Base-by-base conservation (phyloP, 495 filamentous ascomycete species). In the Neurospora sp. region DNA sequence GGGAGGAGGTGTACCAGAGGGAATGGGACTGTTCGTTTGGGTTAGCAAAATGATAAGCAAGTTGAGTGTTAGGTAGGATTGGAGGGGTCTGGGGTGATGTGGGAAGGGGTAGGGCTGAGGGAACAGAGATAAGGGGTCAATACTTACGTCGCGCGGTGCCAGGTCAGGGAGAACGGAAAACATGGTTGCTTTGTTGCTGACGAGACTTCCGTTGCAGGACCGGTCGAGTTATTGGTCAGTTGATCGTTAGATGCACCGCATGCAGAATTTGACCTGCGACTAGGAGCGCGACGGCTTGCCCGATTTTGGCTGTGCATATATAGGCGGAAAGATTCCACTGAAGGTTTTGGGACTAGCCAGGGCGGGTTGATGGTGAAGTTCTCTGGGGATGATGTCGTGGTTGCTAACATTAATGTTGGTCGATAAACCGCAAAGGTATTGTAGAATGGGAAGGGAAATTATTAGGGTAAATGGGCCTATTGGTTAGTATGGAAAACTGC, bases 111-210 rank as follows among this genome's bases (percentile, higher is more conserved):
- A 40, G 19, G 6, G 28, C 39, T 42, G 37, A 62, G n/a, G 43
- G 36, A 71, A 28, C 34, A 36, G 40, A 34, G 28, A 11, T 21
- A 48, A 39, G 19, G 37, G 38, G 34, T 42, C 48, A 45, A n/a
- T 28, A 82, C 88, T 78, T 87, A 93, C 92, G 75, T 93, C 90
- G 76, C 88, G 90, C 31, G 92, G 91, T 43, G 87, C 85, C 73
- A 94, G 86, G 74, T 89, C 87, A 11, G 92, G 92, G n/a, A 94
- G 87, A 39, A 92, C 87, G 42, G 89, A 86, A 77, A 92, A 87
- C 87, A 88, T 92, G 71, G 73, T 82, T 69, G 74, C 73, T 73
- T 69, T 76, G 71, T 72, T 34, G 28, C 34, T 19, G 15, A 34
- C 15, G 13, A 66, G 54, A 9, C 15, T 34, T 66, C 13, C 6